These are phyloP conservation scores for Diplocarpon mali DNA, from an alignment of 2,329 filamentous ascomycete species.

Conservation along the genomic window DNA sequence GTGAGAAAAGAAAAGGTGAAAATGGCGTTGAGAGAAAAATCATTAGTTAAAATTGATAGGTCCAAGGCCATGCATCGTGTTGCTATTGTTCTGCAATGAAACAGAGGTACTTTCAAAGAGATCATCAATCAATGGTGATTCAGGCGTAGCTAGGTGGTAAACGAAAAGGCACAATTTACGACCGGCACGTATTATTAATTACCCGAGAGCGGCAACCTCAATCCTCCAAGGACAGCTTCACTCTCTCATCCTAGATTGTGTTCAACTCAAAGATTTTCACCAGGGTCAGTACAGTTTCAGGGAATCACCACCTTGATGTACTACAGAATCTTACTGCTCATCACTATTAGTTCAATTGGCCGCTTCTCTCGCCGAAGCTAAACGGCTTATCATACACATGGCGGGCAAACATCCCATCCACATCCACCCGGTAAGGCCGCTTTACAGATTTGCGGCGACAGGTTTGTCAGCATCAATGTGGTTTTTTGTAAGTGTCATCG, in stretches of 20 bases:
- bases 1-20: background rate
- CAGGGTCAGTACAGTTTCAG: too few species aligned
- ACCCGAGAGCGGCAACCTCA: too few species aligned
- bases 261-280: too few species aligned
- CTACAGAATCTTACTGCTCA: background rate
- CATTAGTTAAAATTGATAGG: background rate
- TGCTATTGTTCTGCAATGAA: background rate
- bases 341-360: too few species aligned
- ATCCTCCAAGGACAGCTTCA: too few species aligned
- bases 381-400: conserved; percentile 13
- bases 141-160: too few species aligned
- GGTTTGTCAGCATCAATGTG: conserved; percentile 93
- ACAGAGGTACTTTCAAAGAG: too few species aligned
- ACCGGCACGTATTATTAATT: too few species aligned
- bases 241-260: too few species aligned
- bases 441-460: conserved; percentile 81
- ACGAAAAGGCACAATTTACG: too few species aligned
- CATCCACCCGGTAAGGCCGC: conserved; percentile 48
- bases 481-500: conserved; percentile 71
- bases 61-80: background rate
- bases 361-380: background rate
- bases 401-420: conserved; percentile 39
- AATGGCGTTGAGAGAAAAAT: background rate
- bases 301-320: background rate
- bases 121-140: too few species aligned